Evolutionary conservation across 768 basidiomycete genomes (phyloP), one percentile per base, ranked within the genome.

Genomic region (Termitomyces titanicus): DNA sequence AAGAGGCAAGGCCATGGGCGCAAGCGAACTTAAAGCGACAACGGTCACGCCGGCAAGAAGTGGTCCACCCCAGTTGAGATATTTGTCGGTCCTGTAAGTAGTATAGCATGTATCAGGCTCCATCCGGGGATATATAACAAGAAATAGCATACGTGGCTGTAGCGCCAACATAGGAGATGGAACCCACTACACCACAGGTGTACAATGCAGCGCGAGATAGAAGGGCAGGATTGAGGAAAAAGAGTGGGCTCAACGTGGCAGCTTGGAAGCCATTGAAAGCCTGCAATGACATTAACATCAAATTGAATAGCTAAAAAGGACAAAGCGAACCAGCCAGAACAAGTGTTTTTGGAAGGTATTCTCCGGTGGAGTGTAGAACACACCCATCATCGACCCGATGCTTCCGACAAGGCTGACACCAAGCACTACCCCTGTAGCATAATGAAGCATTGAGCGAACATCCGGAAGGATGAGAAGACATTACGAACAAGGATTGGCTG

Each of bases 11-110:
- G 87, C 82, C 85, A 95, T 86, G 0, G 93, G 93, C 10, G 93
- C 93, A 40, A 96, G 72, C n/a, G 86, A 87, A 64, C 86, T 85
- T 29, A 93, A 79, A 22, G 92, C 90, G 18, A 95, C 89, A 18
- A 94, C 91, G 13, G 90, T 90, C 11, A 96, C 83, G 54, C 93
- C 93, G 15, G 92, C 93, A 27, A 96, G 79, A 42, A 95, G 83
- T 4, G 92, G 92, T 9, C 90, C 92, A 29, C 92, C 93, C 73
- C 92, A 81, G 68, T 89, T 86, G 35, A 95, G 72, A 67, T 89
- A 95, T 66, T 84, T 87, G 70, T 94, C 92, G 63, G 83, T 90
- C 56, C 81, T 81, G 55, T 27, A n/a, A n/a, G n/a, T n/a, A 45
- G 37, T 45, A 13, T 39, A 24, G 52, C 20, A 3, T 42, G 20